These are phyloP conservation scores for Candida tammaniensis DNA, from an alignment of 805 yeast genomes.

Conservation along the genomic window DNA sequence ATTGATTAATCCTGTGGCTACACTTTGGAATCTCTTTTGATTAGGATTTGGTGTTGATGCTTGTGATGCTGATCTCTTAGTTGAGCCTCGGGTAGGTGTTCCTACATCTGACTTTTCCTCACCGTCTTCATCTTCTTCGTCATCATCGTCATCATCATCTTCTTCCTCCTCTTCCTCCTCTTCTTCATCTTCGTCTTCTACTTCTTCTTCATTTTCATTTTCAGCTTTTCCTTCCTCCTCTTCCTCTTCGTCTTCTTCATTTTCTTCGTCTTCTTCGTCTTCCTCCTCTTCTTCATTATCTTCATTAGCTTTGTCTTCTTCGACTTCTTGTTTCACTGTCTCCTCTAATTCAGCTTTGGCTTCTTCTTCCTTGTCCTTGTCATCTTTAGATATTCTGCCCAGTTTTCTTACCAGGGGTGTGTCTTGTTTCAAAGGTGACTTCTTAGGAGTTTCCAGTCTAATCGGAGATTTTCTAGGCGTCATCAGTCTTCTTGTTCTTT, in stretches of 20 bases:
- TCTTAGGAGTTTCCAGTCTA: too few species aligned
- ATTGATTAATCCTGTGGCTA: conserved; percentile 59
- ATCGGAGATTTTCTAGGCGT: too few species aligned
- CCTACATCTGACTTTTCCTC: conserved; percentile 8
- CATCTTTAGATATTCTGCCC: too few species aligned
- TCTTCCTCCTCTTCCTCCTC: conserved; percentile 4
- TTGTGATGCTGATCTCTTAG: conserved; percentile 18
- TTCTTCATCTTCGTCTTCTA: conserved; percentile 5
- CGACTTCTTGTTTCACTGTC: conserved; percentile 11
- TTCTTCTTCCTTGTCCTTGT: neutral
- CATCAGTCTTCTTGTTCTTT: conserved; percentile 6
- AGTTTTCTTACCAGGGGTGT: too few species aligned
- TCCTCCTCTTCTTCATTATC: conserved; percentile 9
- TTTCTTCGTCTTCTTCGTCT: conserved; percentile 9
- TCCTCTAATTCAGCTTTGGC: conserved; percentile 7
- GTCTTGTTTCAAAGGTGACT: too few species aligned
- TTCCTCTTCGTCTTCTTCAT: conserved; percentile 7
- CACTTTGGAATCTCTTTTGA: conserved; percentile 54
- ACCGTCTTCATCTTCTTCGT: conserved; percentile 7
- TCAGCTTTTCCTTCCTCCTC: conserved; percentile 7
- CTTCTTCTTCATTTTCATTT: conserved; percentile 8
- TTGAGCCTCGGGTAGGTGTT: conserved; percentile 11
- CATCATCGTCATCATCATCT: conserved; percentile 5
- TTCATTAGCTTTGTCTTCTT: conserved; percentile 12
- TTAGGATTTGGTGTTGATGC: conserved; percentile 22